phyloP scores from a whole-genome alignment of 805 yeast genomes.

The Candida fluviatilis region DNA sequence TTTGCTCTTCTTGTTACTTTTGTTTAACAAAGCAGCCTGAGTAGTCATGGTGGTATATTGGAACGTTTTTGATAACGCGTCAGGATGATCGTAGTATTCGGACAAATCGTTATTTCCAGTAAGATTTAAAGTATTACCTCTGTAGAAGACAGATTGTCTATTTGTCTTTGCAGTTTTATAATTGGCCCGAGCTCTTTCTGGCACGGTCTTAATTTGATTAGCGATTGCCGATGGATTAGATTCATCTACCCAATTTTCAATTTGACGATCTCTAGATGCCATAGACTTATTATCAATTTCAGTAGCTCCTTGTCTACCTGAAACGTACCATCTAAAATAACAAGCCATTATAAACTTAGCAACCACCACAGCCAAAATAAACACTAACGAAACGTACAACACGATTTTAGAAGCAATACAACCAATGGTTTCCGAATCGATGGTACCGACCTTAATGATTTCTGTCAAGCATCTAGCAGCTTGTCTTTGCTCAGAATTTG shows the following conservation, averaged over 20 bases:
- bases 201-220: slow-evolving; percentile 51
- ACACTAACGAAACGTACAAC: slow-evolving; percentile 72
- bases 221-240: slow-evolving; percentile 33
- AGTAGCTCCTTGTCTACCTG: slow-evolving; percentile 74
- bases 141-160: slow-evolving; percentile 40
- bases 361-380: slow-evolving; percentile 76
- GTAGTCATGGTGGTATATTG: slow-evolving; percentile 62
- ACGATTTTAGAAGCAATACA: slow-evolving; percentile 90
- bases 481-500: slow-evolving; percentile 61
- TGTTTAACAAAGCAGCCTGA: slow-evolving; percentile 44
- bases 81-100: slow-evolving; percentile 32
- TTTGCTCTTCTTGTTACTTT: slow-evolving; percentile 8
- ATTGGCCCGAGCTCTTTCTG: slow-evolving; percentile 50
- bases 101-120: slow-evolving; percentile 36
- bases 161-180: slow-evolving; percentile 32
- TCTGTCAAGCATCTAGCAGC: slow-evolving; percentile 82
- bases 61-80: slow-evolving; percentile 33
- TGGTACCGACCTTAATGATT: slow-evolving; percentile 80
- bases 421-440: slow-evolving; percentile 88
- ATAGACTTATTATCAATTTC: slow-evolving; percentile 54
- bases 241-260: slow-evolving; percentile 85
- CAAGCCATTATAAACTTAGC: slow-evolving; percentile 81
- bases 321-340: slow-evolving; percentile 80
- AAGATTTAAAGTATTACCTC: slow-evolving; percentile 28
- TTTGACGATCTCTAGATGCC: slow-evolving; percentile 58